Base-by-base conservation (phyloP, 805 yeast species). In the Brettanomyces custersianus region DNA sequence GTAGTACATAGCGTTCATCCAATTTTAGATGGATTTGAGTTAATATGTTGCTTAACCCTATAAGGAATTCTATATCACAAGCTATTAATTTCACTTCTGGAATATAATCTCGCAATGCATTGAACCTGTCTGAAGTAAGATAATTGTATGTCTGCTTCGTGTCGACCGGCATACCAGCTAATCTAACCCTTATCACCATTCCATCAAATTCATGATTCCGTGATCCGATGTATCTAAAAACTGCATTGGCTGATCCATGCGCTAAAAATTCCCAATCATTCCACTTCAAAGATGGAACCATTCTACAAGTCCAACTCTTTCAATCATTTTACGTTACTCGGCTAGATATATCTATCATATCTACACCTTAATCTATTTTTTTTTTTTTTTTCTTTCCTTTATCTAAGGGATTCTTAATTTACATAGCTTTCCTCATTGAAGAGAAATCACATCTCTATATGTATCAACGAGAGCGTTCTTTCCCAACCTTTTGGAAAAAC, bases 391-490 rank as follows among this genome's bases (percentile, higher is more conserved):
- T n/a, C n/a, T n/a, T n/a, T n/a, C n/a, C n/a, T n/a, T n/a, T n/a
- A n/a, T n/a, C n/a, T n/a, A n/a, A n/a, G n/a, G n/a, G n/a, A n/a
- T n/a, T n/a, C n/a, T n/a, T n/a, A n/a, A n/a, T n/a, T 22, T 9
- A 9, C 25, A 12, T 29, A 7, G 19, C 35, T 17, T 17, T n/a
- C 20, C 6, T 36, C 31, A 55, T 35, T 55, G 47, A 45, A 56
- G 39, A 21, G 57, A 45, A 25, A 57, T 56, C 31, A 82, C 54
- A 51, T 81, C 90, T 42, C 70, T 71, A 77, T 86, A 81, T 6
- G 80, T 60, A 25, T 80, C 86, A 35, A 66, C 64, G 31, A 71
- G 66, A 1, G 74, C 69, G 40, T 65, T 68, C 46, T 72, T 74
- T 2, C 81, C 75, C 6, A 77, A 72, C 47, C 77, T 80, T 21